phyloP scores from a whole-genome alignment of 805 yeast genomes.

The Hanseniaspora clermontiae region DNA sequence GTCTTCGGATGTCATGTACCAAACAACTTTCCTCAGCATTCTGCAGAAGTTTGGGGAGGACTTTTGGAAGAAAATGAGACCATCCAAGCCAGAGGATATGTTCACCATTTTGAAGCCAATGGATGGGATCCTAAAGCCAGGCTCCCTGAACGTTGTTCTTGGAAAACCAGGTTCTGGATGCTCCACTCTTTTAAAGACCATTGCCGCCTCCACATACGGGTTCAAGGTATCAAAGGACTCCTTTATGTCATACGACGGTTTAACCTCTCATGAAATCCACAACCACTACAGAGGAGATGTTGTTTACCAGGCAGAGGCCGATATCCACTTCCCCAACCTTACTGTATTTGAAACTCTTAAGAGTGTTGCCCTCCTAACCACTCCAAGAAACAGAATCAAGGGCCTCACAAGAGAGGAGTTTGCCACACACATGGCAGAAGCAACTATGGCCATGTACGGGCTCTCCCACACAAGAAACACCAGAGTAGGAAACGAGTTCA shows the following conservation, averaged over 20 bases:
- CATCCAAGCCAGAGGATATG: constrained; percentile 21
- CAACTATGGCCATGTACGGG: constrained; percentile 42
- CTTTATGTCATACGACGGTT: constrained; percentile 38
- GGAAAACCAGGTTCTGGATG: constrained; percentile 76
- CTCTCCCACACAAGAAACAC: constrained; percentile 46
- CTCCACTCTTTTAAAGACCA: constrained; percentile 45
- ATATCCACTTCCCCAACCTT: constrained; percentile 49
- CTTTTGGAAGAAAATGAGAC: constrained; percentile 15
- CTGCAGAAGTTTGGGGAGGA: constrained; percentile 21
- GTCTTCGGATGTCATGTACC: constrained; percentile 52
- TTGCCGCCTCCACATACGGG: constrained; percentile 46
- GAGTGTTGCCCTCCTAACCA: constrained; percentile 42
- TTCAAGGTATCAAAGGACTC: constrained; percentile 36
- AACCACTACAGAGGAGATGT: constrained; percentile 47
- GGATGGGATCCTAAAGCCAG: constrained; percentile 49
- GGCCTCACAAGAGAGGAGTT: constrained; percentile 39
- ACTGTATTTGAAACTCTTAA: constrained; percentile 49
- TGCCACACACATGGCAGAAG: constrained; percentile 38
- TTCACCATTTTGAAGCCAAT: constrained; percentile 39
- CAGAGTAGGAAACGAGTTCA: constrained; percentile 52
- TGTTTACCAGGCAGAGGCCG: constrained; percentile 53
- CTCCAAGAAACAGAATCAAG: constrained; percentile 44
- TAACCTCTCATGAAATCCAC: constrained; percentile 35
- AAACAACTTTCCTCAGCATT: constrained; percentile 42
- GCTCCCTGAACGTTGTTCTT: constrained; percentile 57